Conservation (phyloP, 768 basidiomycete species). For the Boletus vinaceobasis region DNA sequence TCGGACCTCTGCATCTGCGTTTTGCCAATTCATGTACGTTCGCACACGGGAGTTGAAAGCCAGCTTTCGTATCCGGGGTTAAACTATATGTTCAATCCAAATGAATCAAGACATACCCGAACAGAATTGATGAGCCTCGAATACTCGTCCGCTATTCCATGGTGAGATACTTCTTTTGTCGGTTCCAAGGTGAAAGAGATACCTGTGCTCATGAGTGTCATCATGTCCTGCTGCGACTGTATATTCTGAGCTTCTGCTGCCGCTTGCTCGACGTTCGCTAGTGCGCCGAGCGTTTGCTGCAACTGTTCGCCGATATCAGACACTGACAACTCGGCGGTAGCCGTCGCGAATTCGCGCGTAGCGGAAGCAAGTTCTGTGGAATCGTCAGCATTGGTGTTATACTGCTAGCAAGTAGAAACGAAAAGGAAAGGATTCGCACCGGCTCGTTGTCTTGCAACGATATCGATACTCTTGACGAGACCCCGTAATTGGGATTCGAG, state of each 20-base stretch:
- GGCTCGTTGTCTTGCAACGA: conserved; percentile 77
- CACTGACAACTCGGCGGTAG: conserved; percentile 62
- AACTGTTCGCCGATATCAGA: conserved; percentile 77
- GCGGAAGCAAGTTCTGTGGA: conserved; percentile 60
- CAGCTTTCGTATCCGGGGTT: conserved; percentile 43
- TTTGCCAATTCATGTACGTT: conserved; percentile 77
- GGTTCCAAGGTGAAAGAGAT: not conserved
- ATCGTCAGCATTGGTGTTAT: not conserved
- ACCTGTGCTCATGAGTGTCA: conserved; percentile 78
- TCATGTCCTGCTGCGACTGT: conserved; percentile 81
- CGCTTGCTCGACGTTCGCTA: conserved; percentile 73
- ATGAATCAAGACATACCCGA: conserved; percentile 48
- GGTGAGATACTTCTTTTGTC: conserved; percentile 4
- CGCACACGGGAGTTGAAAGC: conserved; percentile 88
- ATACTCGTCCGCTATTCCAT: conserved; percentile 74
- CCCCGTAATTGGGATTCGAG: conserved; percentile 87
- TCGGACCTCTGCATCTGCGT: conserved; percentile 68
- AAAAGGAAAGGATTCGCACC: conserved; percentile 41
- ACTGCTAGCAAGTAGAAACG: not conserved
- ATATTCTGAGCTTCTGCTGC: conserved; percentile 69
- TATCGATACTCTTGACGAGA: conserved; percentile 82
- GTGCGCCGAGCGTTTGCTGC: conserved; percentile 60
- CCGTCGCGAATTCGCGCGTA: conserved; percentile 77
- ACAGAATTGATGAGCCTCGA: conserved; percentile 87
- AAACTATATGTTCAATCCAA: not conserved